Percentiles rank a stretch among this genome's conserved stretches.
These are phyloP conservation scores for Starmerella cellae DNA, from an alignment of 805 yeast genomes.

Conservation along the genomic window DNA sequence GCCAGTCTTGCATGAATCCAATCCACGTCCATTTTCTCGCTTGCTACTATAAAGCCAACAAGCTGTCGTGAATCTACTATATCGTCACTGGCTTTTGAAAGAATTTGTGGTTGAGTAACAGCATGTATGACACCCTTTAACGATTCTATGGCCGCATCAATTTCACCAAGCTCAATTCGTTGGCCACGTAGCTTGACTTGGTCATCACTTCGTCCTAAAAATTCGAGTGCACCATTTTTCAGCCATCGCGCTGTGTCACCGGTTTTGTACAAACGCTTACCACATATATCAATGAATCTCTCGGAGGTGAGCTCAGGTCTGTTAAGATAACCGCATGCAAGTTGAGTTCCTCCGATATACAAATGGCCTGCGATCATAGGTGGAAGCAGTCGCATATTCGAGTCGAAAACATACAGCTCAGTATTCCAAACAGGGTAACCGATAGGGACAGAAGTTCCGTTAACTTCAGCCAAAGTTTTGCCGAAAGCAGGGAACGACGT, in stretches of 20 bases:
- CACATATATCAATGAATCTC: constrained; percentile 11
- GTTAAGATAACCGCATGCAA: constrained; percentile 23
- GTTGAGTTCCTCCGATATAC: constrained; percentile 24
- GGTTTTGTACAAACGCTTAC: constrained; percentile 20
- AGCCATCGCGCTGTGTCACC: constrained; percentile 24
- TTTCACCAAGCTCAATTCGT: constrained; percentile 25
- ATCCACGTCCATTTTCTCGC: neutral
- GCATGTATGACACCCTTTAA: constrained; percentile 8
- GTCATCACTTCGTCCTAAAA: constrained; percentile 24
- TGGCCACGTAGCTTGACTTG: constrained; percentile 27
- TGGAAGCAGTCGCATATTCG: constrained; percentile 11
- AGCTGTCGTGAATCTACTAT: constrained; percentile 13
- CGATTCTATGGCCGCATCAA: constrained; percentile 18
- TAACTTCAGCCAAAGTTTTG: neutral
- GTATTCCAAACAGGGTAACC: constrained; percentile 15
- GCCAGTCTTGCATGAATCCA: neutral
- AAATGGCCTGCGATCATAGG: constrained; percentile 24
- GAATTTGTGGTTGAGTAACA: constrained; percentile 6
- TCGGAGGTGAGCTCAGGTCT: constrained; percentile 18
- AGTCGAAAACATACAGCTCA: constrained; percentile 8
- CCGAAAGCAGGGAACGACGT: constrained; percentile 9
- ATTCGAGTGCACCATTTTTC: constrained; percentile 21
- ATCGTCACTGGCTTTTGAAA: neutral
- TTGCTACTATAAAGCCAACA: constrained; percentile 3
- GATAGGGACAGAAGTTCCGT: constrained; percentile 5